Evolutionary conservation across 345 rosid genomes (phyloP).

Genomic region (Lumnitzera racemosa): DNA sequence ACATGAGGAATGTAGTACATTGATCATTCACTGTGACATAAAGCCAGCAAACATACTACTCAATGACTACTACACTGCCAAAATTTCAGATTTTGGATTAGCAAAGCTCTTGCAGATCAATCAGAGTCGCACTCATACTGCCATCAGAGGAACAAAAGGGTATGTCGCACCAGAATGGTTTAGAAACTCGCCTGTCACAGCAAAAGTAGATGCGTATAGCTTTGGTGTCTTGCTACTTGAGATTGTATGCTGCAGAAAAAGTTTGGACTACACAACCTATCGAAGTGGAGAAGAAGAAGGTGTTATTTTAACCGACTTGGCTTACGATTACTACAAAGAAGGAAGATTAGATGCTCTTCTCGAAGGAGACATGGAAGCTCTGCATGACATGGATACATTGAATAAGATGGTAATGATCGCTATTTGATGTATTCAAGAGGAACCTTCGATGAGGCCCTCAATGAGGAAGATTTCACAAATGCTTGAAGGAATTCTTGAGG

Average conservation of each 20-base stretch:
- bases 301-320: constrained; percentile 4
- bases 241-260: constrained; percentile 14
- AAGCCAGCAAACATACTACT: constrained; percentile 16
- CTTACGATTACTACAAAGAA: constrained; percentile 2
- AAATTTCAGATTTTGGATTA: constrained; percentile 15
- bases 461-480: constrained; percentile 10
- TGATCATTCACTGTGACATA: constrained; percentile 14
- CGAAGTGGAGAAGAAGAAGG: not conserved
- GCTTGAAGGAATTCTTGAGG: constrained; percentile 12
- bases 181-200: not conserved
- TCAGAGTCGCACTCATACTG: too few relatives aligned
- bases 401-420: constrained; percentile 3
- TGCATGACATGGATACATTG: constrained; percentile 1
- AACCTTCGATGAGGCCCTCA: constrained; percentile 6
- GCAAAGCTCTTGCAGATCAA: constrained; percentile 8
- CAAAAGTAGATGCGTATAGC: constrained; percentile 28
- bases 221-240: constrained; percentile 19
- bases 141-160: too few relatives aligned
- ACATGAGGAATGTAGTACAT: constrained; percentile 17
- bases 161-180: too few relatives aligned
- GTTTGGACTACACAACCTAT: not conserved
- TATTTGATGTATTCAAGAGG: constrained; percentile 12
- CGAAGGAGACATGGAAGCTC: constrained; percentile 2
- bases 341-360: not conserved
- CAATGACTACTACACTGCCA: constrained; percentile 4